Base-by-base conservation (phyloP, 2,329 filamentous ascomycete species). In the Teratosphaeria epicoccoides region DNA sequence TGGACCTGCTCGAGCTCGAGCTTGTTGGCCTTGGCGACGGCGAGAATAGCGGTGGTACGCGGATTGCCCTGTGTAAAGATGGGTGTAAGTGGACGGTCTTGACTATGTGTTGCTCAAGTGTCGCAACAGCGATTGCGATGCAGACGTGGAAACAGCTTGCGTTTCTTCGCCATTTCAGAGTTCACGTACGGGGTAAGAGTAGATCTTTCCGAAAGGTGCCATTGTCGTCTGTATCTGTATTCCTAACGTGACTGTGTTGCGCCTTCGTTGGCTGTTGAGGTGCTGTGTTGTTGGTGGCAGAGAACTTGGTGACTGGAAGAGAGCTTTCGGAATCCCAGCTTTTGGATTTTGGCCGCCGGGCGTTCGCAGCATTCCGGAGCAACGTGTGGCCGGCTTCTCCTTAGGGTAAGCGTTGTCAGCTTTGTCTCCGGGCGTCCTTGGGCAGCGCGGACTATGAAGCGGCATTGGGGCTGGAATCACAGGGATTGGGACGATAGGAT, bases 1-100 rank as follows among this genome's bases (percentile, higher is more conserved):
- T 86, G 75, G 63, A 93, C 85, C 61, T 90, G 73, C 75, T 96
- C 88, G 65, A 98, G 73, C 61, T 97, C 89, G 70, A 98, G 82
- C 71, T 86, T 84, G 77, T 97, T 97, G 77, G 88, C 89, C 85
- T 98, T 97, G 66, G 93, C 93, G 70, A 96, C 88, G 66, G 88
- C 90, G 72, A 85, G 82, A 74, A 95, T 87, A 71, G 84, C 84
- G 68, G 85, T 87, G 73, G 85, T 87, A 79, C 91, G 90, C 74
- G 87, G 79, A 82, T 96, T 95, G 71, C 80, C 81, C 90, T 96
- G 55, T 37, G 7, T 22, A 40, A 28, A 29, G 46, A 17, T 14
- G 6, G 17, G 23, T 22, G 43, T 46, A 17, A 46, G 44, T 23
- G 25, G 12, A 40, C 20, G 33, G 6, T 40, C 33, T 14, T 20